Percentiles rank a stretch among this genome's conserved stretches.
Conservation (phyloP, 2,329 filamentous ascomycete genomes). For the Magnaporthiopsis incrustans region DNA sequence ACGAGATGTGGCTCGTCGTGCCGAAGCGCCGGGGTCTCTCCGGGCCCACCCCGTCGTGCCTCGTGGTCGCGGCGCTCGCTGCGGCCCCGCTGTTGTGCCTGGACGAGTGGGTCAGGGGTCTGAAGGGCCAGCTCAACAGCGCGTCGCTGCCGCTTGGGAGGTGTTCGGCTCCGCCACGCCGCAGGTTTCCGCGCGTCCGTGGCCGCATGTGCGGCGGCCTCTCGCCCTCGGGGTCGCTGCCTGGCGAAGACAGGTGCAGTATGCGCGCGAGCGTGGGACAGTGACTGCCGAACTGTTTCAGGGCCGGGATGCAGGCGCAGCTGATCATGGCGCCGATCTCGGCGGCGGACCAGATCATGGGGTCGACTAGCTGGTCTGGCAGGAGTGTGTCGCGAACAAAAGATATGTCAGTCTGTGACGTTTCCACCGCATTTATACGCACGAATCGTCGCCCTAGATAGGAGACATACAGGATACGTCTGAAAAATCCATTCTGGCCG, state of each 20-base stretch:
- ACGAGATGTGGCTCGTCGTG: not conserved
- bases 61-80: not conserved
- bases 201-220: too few species aligned
- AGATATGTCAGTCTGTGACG: not conserved
- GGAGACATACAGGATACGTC: not conserved
- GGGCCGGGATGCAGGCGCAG: conserved; percentile 13
- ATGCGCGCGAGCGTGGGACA: conserved; percentile 10
- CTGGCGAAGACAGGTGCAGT: conserved; percentile 8
- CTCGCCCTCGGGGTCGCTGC: too few species aligned
- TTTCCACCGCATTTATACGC: not conserved
- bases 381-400: not conserved
- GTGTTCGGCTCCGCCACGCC: too few species aligned
- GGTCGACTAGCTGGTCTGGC: conserved; percentile 1
- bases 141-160: too few species aligned
- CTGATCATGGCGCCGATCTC: conserved; percentile 13
- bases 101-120: too few species aligned
- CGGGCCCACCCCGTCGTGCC: too few species aligned
- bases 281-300: conserved; percentile 9
- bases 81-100: too few species aligned
- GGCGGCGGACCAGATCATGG: conserved; percentile 13
- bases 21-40: not conserved
- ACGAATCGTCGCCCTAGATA: not conserved
- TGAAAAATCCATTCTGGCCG: not conserved
- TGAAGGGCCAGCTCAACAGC: too few species aligned
- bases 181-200: too few species aligned